Percentiles rank a stretch among this genome's conserved stretches.
Evolutionary conservation across 306 rosid genomes (phyloP).

Genomic region (Mimosa bimucronata): DNA sequence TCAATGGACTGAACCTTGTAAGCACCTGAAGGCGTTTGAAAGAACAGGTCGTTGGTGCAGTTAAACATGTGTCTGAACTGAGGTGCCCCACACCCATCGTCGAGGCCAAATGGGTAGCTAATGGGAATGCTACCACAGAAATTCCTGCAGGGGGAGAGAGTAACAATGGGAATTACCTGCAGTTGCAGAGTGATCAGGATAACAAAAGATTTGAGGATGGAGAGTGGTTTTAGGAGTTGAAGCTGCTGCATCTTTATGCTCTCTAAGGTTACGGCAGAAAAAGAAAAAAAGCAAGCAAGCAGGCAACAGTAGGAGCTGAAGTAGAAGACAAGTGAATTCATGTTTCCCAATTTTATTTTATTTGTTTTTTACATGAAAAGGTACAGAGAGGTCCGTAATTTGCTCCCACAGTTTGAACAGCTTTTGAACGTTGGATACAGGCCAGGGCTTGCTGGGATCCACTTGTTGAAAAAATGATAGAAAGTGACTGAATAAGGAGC

Average conservation of each 20-base stretch:
- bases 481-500: slow-evolving; percentile 30
- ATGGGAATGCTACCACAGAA: slow-evolving; percentile 73
- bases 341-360: neutral
- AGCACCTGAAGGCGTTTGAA: slow-evolving; percentile 77
- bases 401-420: slow-evolving; percentile 42
- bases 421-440: slow-evolving; percentile 52
- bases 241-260: slow-evolving; percentile 41
- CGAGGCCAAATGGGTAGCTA: slow-evolving; percentile 78
- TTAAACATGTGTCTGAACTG: slow-evolving; percentile 78
- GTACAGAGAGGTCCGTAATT: slow-evolving; percentile 41
- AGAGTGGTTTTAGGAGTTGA: slow-evolving; percentile 23
- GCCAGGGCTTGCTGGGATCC: slow-evolving; percentile 58
- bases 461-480: slow-evolving; percentile 38
- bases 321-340: slow-evolving; percentile 24
- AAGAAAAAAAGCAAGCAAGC: neutral
- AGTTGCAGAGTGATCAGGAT: slow-evolving; percentile 26
- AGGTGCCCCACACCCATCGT: slow-evolving; percentile 95
- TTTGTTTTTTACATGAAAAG: slow-evolving; percentile 11
- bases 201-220: slow-evolving; percentile 33
- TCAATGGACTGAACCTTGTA: slow-evolving; percentile 90
- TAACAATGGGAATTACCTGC: slow-evolving; percentile 37
- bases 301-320: neutral
- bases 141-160: slow-evolving; percentile 69
- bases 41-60: slow-evolving; percentile 74
- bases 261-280: neutral